Evolutionary conservation across 352 stramenopile species (phyloP).

Genomic region (Phytopythium oedochilum): DNA sequence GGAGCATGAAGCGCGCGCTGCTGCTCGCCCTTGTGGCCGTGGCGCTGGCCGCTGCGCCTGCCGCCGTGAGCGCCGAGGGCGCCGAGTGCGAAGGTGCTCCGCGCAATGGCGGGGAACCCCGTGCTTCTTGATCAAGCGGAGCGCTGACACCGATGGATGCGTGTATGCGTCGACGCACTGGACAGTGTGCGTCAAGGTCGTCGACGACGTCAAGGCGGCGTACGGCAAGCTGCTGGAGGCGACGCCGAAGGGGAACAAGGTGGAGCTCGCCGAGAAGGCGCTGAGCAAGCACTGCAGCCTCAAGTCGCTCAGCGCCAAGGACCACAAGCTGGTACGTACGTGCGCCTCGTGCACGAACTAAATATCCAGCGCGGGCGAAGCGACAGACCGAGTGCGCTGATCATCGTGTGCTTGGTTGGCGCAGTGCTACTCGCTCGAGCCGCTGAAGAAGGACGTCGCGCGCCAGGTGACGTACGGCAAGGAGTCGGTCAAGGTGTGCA

Average conservation of each 20-base stretch:
- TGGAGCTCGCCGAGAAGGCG: conserved; percentile 72
- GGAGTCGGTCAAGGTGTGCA: conserved; percentile 92
- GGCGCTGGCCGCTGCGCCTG: conserved; percentile 26
- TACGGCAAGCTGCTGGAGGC: conserved; percentile 62
- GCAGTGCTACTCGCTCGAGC: conserved; percentile 93
- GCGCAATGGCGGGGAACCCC: too few species aligned
- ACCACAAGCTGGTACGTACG: conserved; percentile 86
- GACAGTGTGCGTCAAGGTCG: conserved; percentile 90
- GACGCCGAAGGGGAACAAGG: conserved; percentile 74
- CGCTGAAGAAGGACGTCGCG: conserved; percentile 93
- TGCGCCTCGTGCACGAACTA: too few species aligned
- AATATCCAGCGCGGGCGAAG: too few species aligned
- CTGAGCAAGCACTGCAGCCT: conserved; percentile 80
- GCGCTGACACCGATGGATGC: not conserved
- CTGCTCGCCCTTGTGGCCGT: conserved; percentile 70
- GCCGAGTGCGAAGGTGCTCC: conserved; percentile 92
- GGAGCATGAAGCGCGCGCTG: conserved; percentile 48
- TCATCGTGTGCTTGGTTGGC: conserved; percentile 8
- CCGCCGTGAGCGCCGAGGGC: conserved; percentile 31
- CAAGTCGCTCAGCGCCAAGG: conserved; percentile 84
- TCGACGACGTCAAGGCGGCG: conserved; percentile 80
- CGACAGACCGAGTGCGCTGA: conserved; percentile 1
- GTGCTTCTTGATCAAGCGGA: too few species aligned
- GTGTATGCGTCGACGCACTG: too few species aligned
- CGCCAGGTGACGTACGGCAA: conserved; percentile 91